Percentiles rank a stretch among this genome's conserved stretches.
Conservation (phyloP, 345 rosid genomes). For the Luvunga scandens region DNA sequence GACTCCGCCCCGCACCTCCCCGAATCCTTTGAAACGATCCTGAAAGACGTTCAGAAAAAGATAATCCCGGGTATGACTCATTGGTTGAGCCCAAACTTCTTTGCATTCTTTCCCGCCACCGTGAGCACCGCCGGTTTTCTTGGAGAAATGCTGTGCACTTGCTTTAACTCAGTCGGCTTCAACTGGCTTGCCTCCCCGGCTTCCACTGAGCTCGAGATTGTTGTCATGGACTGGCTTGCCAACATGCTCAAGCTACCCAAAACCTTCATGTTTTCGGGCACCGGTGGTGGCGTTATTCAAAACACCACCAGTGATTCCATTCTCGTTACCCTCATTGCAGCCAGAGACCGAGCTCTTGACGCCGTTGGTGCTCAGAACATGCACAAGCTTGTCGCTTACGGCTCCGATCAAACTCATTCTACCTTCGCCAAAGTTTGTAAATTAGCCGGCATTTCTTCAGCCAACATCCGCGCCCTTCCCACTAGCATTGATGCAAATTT, state of each 20-base stretch:
- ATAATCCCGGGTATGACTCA: constrained; percentile 48
- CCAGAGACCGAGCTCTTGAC: constrained; percentile 26
- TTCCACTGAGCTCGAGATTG: constrained; percentile 42
- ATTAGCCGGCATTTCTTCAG: constrained; percentile 31
- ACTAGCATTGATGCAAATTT: constrained; percentile 20
- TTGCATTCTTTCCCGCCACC: constrained; percentile 41
- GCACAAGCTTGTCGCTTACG: constrained; percentile 34
- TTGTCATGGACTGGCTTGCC: constrained; percentile 47
- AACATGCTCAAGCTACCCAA: constrained; percentile 35
- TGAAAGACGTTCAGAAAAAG: constrained; percentile 26
- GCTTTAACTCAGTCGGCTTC: constrained; percentile 42
- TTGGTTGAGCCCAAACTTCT: constrained; percentile 50
- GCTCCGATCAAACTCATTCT: constrained; percentile 44
- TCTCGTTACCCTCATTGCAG: constrained; percentile 38
- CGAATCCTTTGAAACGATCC: constrained; percentile 28
- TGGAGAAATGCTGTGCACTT: constrained; percentile 43
- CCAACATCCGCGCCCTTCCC: constrained; percentile 21
- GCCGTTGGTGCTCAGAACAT: constrained; percentile 7
- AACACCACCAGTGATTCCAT: constrained; percentile 36
- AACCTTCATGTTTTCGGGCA: constrained; percentile 33
- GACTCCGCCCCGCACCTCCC: constrained; percentile 25
- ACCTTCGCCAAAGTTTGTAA: constrained; percentile 34
- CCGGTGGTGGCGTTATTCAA: constrained; percentile 43
- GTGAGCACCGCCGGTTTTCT: constrained; percentile 30
- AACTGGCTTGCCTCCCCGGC: constrained; percentile 46